Base-by-base conservation (phyloP, 176 grass and related monocot species). In the Saccharum spontaneum region DNA sequence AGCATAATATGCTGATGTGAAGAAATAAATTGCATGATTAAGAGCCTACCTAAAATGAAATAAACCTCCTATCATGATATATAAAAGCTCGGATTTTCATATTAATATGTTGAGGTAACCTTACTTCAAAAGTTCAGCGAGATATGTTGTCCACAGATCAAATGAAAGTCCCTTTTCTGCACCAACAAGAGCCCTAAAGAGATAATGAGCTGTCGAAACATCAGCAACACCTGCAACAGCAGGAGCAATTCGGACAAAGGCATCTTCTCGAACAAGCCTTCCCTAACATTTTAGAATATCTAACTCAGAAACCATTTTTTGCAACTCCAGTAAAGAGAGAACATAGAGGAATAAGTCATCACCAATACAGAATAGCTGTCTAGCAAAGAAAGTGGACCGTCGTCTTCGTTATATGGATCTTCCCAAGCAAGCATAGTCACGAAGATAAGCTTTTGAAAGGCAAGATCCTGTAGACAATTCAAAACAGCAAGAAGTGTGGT, bases 341-440 rank as follows among this genome's bases (percentile, higher is more conserved):
- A 72, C 61, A 77, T 45, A 76, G 4, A 78, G 20, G 52, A 85
- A 80, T 69, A 62, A 79, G 15, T 43, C 12, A 68, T 59, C 84
- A 95, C 95, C 89, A 95, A 83, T 76, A 98, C 44, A 88, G 89
- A 95, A 71, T 87, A 94, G 49, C 78, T 87, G 87, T 92, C 81
- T 23, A 83, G 33, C 16, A 83, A 87, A 89, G 83, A 69, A 48
- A 86, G 73, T 82, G 82, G 61, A 83, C 83, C 49, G 61, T 79
- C 37, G 6, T 83, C 83, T 71, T 87, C 71, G 5, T 26, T 75
- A 65, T 94, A 94, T 80, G 96, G 93, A 61, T 94, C 79, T 73
- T 95, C 88, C 96, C 96, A 98, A 71, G 96, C 93, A 85, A 98
- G 90, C 97, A 98, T 98, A 85, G 97, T 95, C 87, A 98, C 84